A percentile compares a stretch with the other conserved stretches of the same genome.
phyloP scores from a whole-genome alignment of 768 basidiomycete species.

The Tulasnella sp. region DNA sequence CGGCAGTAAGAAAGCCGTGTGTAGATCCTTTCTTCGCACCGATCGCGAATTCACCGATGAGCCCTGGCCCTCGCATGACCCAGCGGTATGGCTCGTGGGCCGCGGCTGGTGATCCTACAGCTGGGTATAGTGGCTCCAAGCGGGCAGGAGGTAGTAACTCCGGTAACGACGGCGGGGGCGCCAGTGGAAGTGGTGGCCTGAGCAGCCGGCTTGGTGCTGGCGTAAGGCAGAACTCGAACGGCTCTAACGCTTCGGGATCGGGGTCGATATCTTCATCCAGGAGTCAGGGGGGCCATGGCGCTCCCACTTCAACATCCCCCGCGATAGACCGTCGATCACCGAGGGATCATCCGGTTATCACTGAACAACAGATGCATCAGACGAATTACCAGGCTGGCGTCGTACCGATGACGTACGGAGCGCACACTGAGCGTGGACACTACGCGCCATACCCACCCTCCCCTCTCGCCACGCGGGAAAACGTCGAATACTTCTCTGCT shows the following conservation, averaged over 20 bases:
- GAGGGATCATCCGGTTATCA: not conserved
- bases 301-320: too few relatives aligned
- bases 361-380: constrained; percentile 13
- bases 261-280: not conserved
- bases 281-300: too few relatives aligned
- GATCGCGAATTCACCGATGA: constrained; percentile 85
- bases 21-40: constrained; percentile 89
- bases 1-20: constrained; percentile 71
- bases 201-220: too few relatives aligned
- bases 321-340: constrained; percentile 6
- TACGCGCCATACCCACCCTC: constrained; percentile 15
- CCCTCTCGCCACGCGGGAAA: constrained; percentile 1
- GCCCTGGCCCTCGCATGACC: constrained; percentile 35
- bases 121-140: too few relatives aligned
- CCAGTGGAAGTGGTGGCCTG: too few relatives aligned
- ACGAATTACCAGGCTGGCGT: not conserved
- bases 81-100: constrained; percentile 20
- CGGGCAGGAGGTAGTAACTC: too few relatives aligned
- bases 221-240: not conserved
- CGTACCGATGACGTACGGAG: constrained; percentile 6
- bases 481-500: constrained; percentile 59
- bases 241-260: not conserved
- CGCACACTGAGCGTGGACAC: not conserved
- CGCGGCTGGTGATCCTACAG: not conserved
- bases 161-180: too few relatives aligned